Evolutionary conservation across 768 basidiomycete species (phyloP).

Genomic region (Dioszegia hungarica): DNA sequence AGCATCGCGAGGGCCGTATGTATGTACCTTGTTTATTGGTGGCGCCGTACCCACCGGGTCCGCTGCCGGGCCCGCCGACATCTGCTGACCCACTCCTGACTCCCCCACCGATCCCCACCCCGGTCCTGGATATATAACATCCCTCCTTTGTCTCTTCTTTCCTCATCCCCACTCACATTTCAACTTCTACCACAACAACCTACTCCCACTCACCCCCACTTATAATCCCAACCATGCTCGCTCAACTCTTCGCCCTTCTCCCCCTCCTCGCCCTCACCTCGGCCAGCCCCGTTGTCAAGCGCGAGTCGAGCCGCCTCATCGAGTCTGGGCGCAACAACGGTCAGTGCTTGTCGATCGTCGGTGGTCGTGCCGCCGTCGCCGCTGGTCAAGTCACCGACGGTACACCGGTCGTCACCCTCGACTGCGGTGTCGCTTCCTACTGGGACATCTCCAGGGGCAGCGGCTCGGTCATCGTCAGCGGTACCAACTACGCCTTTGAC

Average conservation of each 20-base stretch:
- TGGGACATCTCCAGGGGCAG: conserved; percentile 24
- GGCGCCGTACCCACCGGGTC: too few species aligned
- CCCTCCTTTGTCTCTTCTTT: not conserved
- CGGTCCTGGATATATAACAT: not conserved
- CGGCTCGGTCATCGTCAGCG: conserved; percentile 11
- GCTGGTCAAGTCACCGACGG: conserved; percentile 6
- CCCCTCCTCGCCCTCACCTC: not conserved
- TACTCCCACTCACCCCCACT: not conserved
- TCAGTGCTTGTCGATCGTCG: conserved; percentile 1
- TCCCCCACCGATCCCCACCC: too few species aligned
- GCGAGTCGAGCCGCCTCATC: conserved; percentile 4
- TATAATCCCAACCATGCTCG: not conserved
- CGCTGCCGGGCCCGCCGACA: too few species aligned
- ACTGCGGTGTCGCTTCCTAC: conserved; percentile 5
- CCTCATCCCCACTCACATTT: not conserved
- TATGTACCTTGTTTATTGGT: too few species aligned
- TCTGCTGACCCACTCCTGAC: too few species aligned
- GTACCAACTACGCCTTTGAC: conserved; percentile 21
- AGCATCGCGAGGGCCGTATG: too few species aligned
- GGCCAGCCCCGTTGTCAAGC: conserved; percentile 6
- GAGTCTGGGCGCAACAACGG: conserved; percentile 3
- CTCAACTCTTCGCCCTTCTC: not conserved
- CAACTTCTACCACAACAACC: not conserved
- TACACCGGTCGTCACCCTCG: conserved; percentile 4
- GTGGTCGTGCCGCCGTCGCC: not conserved